These are phyloP conservation scores for Coelastrella sp. DNA, from an alignment of 139 green algal species.

Conservation along the genomic window DNA sequence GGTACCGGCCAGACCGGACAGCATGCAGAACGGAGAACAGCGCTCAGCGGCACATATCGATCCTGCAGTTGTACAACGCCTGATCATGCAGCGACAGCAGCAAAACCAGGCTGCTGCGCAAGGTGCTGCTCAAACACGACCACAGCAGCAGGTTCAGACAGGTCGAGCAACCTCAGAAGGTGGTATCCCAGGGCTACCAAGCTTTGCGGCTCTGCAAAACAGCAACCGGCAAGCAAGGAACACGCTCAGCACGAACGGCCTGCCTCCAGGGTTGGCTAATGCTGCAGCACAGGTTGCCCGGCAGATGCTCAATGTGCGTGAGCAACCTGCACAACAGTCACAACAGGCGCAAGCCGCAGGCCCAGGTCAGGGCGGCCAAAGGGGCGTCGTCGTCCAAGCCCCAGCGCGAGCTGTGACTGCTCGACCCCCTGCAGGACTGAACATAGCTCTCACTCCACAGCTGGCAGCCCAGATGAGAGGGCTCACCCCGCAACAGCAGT, in stretches of 20 bases:
- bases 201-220: too few species aligned
- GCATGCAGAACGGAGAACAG: background rate
- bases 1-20: background rate
- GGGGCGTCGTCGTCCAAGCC: too few species aligned
- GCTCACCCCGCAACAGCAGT: background rate
- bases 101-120: background rate
- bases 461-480: too few species aligned
- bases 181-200: too few species aligned
- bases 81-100: slow-evolving; percentile 14
- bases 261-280: background rate
- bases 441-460: too few species aligned
- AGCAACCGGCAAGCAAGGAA: too few species aligned
- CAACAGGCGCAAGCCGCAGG: background rate
- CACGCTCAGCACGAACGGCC: background rate
- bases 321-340: background rate
- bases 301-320: background rate
- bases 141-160: background rate
- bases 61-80: slow-evolving; percentile 5
- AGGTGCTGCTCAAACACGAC: background rate
- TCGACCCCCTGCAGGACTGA: too few species aligned
- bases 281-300: background rate
- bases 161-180: too few species aligned
- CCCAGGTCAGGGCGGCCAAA: background rate
- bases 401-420: too few species aligned
- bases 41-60: background rate